Base-by-base conservation (phyloP, 805 yeast species). In the Candida yuanshanica region DNA sequence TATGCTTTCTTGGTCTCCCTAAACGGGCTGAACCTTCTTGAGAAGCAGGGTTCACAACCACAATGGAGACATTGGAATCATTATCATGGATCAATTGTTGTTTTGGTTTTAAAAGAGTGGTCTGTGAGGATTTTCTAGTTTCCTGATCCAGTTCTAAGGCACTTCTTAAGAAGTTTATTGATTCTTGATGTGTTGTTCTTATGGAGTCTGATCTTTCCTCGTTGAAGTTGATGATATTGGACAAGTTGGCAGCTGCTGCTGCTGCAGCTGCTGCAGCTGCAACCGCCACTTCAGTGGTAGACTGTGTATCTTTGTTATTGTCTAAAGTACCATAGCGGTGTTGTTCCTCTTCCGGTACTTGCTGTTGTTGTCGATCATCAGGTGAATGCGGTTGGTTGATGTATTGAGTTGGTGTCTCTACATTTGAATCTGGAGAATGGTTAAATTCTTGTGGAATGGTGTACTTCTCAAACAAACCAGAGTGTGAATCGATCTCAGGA, bases 41-140 rank as follows among this genome's bases (percentile, higher is more conserved):
- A 13, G 52, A 46, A 5, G 48, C 52, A 0, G 61, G 61, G 36
- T 56, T 53, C 4, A 56, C 61, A 11, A 54, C 55, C 13, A 56
- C 59, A 12, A 56, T 45, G 33, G 51, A 49, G 14, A 56, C 52
- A 21, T 53, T 45, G 3, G 59, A 48, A 10, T 33, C 31, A 1
- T 50, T 34, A 26, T 53, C 58, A 34, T 50, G 53, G 7, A 51
- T 23, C 5, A 56, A 33, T n/a, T 41, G 37, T 35, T 55, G 59
- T 25, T 51, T 55, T 22, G 59, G 54, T n/a, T 48, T 39, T 17
- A 34, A 24, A 35, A 29, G 16, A 4, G 18, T 16, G 3, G 33
- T 9, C 13, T 29, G 33, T 29, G 20, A 7, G 21, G 33, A 13
- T 13, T 29, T 16, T 16, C 21, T 29, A 6, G 13, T 12, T 13